These are phyloP conservation scores for Musa itinerans DNA, from an alignment of 176 grass and related monocot species.

Conservation along the genomic window DNA sequence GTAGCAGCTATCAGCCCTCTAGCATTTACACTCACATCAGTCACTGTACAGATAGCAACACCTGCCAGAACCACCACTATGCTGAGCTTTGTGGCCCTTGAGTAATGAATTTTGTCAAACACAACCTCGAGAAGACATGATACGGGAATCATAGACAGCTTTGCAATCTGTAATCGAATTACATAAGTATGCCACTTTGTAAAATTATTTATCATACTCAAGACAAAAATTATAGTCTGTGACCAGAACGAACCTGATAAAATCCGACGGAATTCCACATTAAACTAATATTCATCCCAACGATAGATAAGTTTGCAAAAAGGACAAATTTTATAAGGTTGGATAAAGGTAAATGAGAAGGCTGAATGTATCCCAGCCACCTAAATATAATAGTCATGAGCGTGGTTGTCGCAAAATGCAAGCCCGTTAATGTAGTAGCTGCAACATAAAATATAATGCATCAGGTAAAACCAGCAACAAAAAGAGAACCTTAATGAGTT, in stretches of 20 bases:
- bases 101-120: slow-evolving; percentile 87
- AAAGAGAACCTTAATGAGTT: neutral
- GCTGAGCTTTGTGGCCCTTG: slow-evolving; percentile 74
- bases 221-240: neutral
- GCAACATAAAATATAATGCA: slow-evolving; percentile 9
- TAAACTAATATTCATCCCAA: slow-evolving; percentile 53
- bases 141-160: slow-evolving; percentile 94
- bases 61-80: slow-evolving; percentile 76
- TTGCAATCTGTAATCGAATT: slow-evolving; percentile 60
- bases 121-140: slow-evolving; percentile 94
- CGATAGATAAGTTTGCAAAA: slow-evolving; percentile 50
- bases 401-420: slow-evolving; percentile 46
- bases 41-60: slow-evolving; percentile 79
- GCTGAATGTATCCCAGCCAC: slow-evolving; percentile 45
- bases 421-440: slow-evolving; percentile 52
- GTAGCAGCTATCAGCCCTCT: slow-evolving; percentile 71
- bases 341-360: slow-evolving; percentile 32
- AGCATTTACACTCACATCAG: slow-evolving; percentile 85
- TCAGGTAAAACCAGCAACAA: neutral
- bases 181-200: neutral
- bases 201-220: neutral
- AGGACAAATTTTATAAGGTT: slow-evolving; percentile 48
- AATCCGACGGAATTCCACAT: slow-evolving; percentile 60
- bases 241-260: slow-evolving; percentile 36
- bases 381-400: slow-evolving; percentile 40